These are phyloP conservation scores for Lasiosphaeris hirsuta DNA, from an alignment of 495 filamentous ascomycete species.

Conservation along the genomic window DNA sequence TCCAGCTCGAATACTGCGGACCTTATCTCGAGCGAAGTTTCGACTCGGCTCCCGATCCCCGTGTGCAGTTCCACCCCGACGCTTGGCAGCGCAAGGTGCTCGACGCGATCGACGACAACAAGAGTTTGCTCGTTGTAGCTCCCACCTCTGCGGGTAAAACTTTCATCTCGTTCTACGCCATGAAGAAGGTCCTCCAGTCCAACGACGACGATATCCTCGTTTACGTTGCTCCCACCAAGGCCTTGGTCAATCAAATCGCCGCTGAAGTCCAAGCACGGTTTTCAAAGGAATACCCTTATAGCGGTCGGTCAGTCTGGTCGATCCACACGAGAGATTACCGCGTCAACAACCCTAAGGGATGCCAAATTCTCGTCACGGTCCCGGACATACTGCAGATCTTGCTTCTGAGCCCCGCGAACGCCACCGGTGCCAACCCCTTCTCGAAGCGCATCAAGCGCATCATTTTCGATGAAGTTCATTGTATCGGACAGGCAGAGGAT, in stretches of 20 bases:
- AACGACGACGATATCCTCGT: constrained; percentile 67
- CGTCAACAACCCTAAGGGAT: constrained; percentile 66
- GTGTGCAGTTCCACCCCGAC: constrained; percentile 69
- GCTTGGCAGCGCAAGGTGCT: constrained; percentile 72
- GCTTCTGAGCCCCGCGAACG: constrained; percentile 65
- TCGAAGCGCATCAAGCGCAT: constrained; percentile 63
- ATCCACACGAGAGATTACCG: constrained; percentile 73
- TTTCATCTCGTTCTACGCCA: constrained; percentile 69
- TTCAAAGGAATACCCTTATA: constrained; percentile 53
- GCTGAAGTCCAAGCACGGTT: constrained; percentile 66
- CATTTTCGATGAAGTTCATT: constrained; percentile 85
- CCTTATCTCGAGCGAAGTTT: constrained; percentile 72
- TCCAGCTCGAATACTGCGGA: constrained; percentile 64
- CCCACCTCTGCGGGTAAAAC: constrained; percentile 68
- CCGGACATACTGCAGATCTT: constrained; percentile 78
- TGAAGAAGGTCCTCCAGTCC: constrained; percentile 66
- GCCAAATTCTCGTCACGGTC: constrained; percentile 73
- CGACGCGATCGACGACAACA: constrained; percentile 65
- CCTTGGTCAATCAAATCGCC: constrained; percentile 78
- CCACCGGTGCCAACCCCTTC: constrained; percentile 53
- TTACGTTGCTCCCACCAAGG: constrained; percentile 79
- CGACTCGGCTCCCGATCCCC: constrained; percentile 60
- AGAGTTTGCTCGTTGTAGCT: constrained; percentile 70
- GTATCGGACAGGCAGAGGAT: constrained; percentile 72
- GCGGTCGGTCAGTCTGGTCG: constrained; percentile 68